These are phyloP conservation scores for Xylaria sp. DNA, from an alignment of 2,329 filamentous ascomycete species.

Conservation along the genomic window DNA sequence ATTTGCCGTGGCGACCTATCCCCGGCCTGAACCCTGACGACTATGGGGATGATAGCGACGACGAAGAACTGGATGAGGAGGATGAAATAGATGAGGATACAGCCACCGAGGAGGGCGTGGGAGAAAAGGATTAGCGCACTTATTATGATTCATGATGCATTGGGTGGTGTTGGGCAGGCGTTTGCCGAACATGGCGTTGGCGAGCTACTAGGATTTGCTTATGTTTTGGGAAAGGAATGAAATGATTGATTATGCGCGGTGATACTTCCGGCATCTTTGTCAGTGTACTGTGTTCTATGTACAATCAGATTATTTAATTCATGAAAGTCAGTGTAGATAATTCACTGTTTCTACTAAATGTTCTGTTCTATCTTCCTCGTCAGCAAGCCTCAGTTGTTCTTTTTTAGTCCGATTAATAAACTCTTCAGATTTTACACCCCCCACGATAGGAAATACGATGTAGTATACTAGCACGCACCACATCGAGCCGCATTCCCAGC, in stretches of 20 bases:
- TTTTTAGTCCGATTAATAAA: too few relatives aligned
- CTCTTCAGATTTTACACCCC: too few relatives aligned
- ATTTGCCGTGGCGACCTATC: slow-evolving; percentile 79
- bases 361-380: neutral
- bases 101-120: slow-evolving; percentile 55
- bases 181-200: slow-evolving; percentile 28
- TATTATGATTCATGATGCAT: slow-evolving; percentile 30
- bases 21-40: slow-evolving; percentile 67
- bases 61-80: slow-evolving; percentile 56
- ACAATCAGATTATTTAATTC: neutral
- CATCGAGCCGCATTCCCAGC: too few relatives aligned
- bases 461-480: too few relatives aligned
- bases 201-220: slow-evolving; percentile 17
- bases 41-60: slow-evolving; percentile 60
- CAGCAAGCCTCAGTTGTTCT: neutral
- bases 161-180: slow-evolving; percentile 28
- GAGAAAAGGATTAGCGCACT: slow-evolving; percentile 45
- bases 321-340: neutral
- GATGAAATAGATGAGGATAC: slow-evolving; percentile 56
- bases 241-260: slow-evolving; percentile 15
- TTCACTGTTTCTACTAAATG: neutral
- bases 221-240: slow-evolving; percentile 26
- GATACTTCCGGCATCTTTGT: neutral
- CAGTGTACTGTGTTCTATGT: neutral
- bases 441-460: too few relatives aligned